Evolutionary conservation across 2,329 filamentous ascomycete species (phyloP), one percentile per base, ranked within the genome.

Genomic region (Cordyceps cicadae): DNA sequence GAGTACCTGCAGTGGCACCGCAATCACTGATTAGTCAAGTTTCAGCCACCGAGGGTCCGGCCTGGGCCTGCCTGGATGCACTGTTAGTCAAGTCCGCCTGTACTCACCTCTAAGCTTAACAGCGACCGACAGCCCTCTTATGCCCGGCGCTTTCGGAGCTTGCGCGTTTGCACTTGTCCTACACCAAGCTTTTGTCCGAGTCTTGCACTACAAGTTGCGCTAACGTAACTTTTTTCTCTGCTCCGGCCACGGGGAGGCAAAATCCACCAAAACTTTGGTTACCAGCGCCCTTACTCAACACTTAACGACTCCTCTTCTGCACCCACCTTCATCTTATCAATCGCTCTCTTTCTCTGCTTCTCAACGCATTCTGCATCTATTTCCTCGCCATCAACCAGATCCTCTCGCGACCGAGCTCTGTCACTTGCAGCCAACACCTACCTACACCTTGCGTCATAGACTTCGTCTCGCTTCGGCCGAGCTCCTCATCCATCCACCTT

Each of bases 211-310:
- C 39, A 21, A 54, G 52, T 56, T 39, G 11, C 54, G 45, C 54
- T 61, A 55, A 61, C 52, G 52, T 61, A 61, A 61, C 39, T 26
- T 14, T 52, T 52, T 59, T 49, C 41, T 54, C 55, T 24, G 50
- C 59, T 61, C 59, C 59, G 59, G 59, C 59, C 26, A 61, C 59
- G 59, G 59, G 52, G 59, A 34, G 59, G 59, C 37, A 52, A 61
- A 61, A 61, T 11, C 59, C 59, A 51, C 59, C 59, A 61, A 55
- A 45, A 43, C n/a, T 56, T 60, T 60, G 59, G n/a, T 26, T 34
- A 43, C 41, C 39, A 41, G 51, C 29, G 19, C 52, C 51, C 32
- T n/a, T n/a, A n/a, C n/a, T n/a, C n/a, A n/a, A 7, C 11, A 39
- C 43, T 53, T 41, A 26, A 41, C 57, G 43, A 21, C 32, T 26